Percentiles rank a stretch among this genome's conserved stretches.
phyloP scores from a whole-genome alignment of 768 basidiomycete species.

The Kwoniella dendrophila region DNA sequence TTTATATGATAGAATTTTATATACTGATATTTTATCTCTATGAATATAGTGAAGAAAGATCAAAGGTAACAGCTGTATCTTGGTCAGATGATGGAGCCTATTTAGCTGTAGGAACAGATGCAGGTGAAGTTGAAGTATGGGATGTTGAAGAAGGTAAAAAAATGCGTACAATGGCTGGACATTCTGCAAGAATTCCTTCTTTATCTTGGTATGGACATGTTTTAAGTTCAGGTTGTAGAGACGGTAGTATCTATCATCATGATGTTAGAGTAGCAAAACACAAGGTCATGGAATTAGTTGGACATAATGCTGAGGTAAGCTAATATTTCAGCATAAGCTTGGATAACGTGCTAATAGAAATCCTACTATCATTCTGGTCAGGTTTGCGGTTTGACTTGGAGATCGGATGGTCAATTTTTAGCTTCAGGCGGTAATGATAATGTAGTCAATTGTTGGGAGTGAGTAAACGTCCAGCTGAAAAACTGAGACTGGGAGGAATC shows the following conservation, averaged over 20 bases:
- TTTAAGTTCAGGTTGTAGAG: constrained; percentile 82
- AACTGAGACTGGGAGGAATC: constrained; percentile 20
- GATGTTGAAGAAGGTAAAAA: constrained; percentile 77
- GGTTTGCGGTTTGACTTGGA: constrained; percentile 83
- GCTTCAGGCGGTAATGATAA: constrained; percentile 98
- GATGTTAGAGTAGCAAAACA: constrained; percentile 87
- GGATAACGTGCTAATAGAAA: not conserved
- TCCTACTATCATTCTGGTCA: constrained; percentile 1
- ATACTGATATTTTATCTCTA: not conserved
- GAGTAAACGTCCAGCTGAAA: constrained; percentile 61
- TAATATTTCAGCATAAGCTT: not conserved
- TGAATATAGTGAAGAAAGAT: constrained; percentile 39
- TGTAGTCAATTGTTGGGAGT: constrained; percentile 96
- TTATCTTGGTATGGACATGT: constrained; percentile 87
- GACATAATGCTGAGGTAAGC: constrained; percentile 82
- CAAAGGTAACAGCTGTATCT: constrained; percentile 49
- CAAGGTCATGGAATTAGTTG: constrained; percentile 84
- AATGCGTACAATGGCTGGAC: constrained; percentile 87
- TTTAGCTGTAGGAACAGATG: constrained; percentile 65
- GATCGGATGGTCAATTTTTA: constrained; percentile 78
- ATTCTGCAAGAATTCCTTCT: constrained; percentile 73
- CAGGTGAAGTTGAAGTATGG: constrained; percentile 88
- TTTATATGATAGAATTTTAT: constrained; percentile 29
- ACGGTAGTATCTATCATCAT: constrained; percentile 95
- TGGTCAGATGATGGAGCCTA: constrained; percentile 63